phyloP scores from a whole-genome alignment of 257 asterid species.

The Primulina eburnea region DNA sequence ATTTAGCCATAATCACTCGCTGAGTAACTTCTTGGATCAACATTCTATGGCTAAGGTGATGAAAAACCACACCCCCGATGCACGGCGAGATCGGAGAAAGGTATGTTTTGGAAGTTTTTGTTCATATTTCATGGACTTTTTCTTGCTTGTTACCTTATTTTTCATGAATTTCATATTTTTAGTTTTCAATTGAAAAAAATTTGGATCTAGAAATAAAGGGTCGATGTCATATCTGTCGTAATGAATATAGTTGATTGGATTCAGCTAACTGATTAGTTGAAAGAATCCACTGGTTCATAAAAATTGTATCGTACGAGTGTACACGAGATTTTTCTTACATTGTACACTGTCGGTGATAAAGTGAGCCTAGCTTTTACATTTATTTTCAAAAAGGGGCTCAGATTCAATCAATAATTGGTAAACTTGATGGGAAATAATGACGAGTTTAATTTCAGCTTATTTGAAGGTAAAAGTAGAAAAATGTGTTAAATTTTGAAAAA shows the following conservation, averaged over 20 bases:
- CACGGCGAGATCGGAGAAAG: background rate
- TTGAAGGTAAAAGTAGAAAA: background rate
- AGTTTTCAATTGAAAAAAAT: no score
- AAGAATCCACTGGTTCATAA: no score
- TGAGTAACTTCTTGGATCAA: slow-evolving; percentile 27
- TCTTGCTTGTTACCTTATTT: no score
- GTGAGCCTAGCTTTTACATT: background rate
- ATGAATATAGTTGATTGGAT: no score
- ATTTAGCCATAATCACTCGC: slow-evolving; percentile 24
- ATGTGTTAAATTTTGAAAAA: no score
- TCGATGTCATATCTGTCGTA: no score
- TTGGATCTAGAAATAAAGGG: no score
- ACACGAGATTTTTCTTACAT: no score
- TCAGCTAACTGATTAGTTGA: no score
- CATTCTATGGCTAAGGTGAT: slow-evolving; percentile 17
- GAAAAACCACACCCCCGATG: background rate
- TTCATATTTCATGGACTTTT: no score
- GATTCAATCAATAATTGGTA: background rate
- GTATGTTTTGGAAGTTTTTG: background rate
- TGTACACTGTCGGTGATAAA: no score
- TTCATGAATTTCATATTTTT: background rate
- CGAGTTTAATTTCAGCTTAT: background rate
- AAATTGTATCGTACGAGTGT: no score
- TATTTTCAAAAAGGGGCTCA: background rate
- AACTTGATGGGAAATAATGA: background rate